A percentile compares a stretch with the other conserved stretches of the same genome.
phyloP scores from a whole-genome alignment of 768 basidiomycete species.

The Mycena alexandri region DNA sequence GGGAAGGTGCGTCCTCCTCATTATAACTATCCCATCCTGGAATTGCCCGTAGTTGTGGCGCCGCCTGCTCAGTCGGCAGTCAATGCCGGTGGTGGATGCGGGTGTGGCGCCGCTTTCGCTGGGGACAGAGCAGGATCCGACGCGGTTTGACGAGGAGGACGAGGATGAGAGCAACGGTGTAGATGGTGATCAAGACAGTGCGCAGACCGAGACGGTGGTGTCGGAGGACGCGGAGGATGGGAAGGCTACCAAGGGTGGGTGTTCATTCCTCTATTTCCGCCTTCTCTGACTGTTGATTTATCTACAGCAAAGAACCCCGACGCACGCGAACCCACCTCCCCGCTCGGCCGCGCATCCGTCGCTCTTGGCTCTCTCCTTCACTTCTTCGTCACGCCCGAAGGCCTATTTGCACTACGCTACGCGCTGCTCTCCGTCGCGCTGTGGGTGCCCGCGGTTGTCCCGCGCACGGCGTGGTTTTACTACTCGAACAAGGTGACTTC shows the following conservation, averaged over 20 bases:
- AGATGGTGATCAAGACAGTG: too few species aligned
- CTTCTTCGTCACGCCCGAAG: conserved; percentile 57
- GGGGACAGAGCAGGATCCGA: conserved; percentile 54
- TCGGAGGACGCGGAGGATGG: conserved; percentile 36
- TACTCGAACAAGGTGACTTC: conserved; percentile 57
- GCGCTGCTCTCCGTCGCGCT: conserved; percentile 56
- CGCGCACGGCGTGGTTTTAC: conserved; percentile 55
- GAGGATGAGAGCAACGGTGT: conserved; percentile 37
- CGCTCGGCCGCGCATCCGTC: conserved; percentile 49
- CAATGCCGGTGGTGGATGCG: too few species aligned
- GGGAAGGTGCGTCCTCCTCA: too few species aligned
- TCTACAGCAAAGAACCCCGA: conserved; percentile 55
- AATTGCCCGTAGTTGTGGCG: conserved; percentile 51
- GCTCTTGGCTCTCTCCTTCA: conserved; percentile 48
- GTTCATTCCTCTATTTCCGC: not conserved
- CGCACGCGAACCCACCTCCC: conserved; percentile 54
- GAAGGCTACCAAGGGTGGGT: conserved; percentile 27
- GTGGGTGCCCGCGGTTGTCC: conserved; percentile 57
- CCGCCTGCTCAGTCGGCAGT: conserved; percentile 47
- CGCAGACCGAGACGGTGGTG: too few species aligned
- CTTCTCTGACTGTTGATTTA: not conserved
- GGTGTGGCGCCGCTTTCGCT: conserved; percentile 49
- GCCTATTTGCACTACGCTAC: conserved; percentile 55
- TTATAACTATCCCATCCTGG: too few species aligned
- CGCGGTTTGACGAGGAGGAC: conserved; percentile 44